phyloP scores from a whole-genome alignment of 257 asterid genomes.

The Salvia miltiorrhiza region DNA sequence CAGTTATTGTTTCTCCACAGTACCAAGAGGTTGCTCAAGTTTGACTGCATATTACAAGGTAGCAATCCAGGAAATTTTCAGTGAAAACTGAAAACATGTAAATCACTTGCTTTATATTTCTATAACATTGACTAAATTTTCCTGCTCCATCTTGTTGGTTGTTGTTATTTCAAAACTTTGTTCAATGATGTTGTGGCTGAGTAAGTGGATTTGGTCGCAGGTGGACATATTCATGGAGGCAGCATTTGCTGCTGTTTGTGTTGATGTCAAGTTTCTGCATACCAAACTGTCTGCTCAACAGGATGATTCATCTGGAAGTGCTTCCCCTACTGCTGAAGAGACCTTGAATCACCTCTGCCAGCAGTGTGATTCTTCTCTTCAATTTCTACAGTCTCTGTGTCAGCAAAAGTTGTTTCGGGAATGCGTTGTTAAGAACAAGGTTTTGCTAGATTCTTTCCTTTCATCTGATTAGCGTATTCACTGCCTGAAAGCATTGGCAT shows the following conservation, averaged over 20 bases:
- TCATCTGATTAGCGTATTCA: not conserved
- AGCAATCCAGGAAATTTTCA: constrained; percentile 5
- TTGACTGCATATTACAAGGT: constrained; percentile 79
- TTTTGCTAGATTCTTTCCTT: constrained; percentile 24
- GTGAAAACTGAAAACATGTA: not conserved
- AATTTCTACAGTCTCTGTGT: constrained; percentile 80
- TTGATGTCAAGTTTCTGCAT: constrained; percentile 70
- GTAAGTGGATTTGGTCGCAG: constrained; percentile 52
- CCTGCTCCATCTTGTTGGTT: not conserved
- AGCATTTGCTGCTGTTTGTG: constrained; percentile 73
- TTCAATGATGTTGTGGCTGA: constrained; percentile 20
- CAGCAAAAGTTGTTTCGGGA: constrained; percentile 88
- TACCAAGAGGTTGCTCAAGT: constrained; percentile 92
- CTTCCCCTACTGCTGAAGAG: constrained; percentile 57
- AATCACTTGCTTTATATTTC: not conserved
- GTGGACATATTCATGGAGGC: constrained; percentile 85
- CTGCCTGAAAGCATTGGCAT: constrained; percentile 14
- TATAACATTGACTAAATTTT: constrained; percentile 8
- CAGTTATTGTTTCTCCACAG: constrained; percentile 75
- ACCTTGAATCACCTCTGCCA: constrained; percentile 80
- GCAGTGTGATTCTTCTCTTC: constrained; percentile 94
- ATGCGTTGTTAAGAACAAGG: constrained; percentile 88
- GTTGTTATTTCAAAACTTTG: not conserved
- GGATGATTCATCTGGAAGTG: constrained; percentile 40
- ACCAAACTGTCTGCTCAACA: constrained; percentile 57